These are phyloP conservation scores for Nematodospora valgi DNA, from an alignment of 805 yeast genomes.

Conservation along the genomic window DNA sequence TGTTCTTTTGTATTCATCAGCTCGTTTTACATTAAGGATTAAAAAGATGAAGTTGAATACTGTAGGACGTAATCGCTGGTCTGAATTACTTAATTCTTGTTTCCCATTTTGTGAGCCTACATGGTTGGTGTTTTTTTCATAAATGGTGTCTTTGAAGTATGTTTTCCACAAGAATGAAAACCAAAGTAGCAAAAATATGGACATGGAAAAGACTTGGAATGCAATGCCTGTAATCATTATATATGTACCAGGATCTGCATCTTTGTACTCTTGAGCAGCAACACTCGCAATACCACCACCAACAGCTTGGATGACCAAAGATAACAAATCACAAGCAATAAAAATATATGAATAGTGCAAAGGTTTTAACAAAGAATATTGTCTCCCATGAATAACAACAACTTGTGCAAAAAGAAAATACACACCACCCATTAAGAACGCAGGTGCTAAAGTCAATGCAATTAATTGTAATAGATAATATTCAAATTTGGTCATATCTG, in stretches of 20 bases:
- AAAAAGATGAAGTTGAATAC: constrained; percentile 21
- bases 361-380: constrained; percentile 34
- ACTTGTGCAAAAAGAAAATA: constrained; percentile 36
- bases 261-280: constrained; percentile 16
- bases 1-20: constrained; percentile 15
- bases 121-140: no score
- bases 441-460: constrained; percentile 34
- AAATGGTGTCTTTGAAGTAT: constrained; percentile 19
- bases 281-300: constrained; percentile 35
- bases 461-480: constrained; percentile 28
- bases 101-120: neutral
- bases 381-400: constrained; percentile 31
- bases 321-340: constrained; percentile 30
- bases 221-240: constrained; percentile 37
- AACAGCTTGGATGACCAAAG: constrained; percentile 33
- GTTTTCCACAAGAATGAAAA: constrained; percentile 25
- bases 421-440: constrained; percentile 39
- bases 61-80: constrained; percentile 10
- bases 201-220: constrained; percentile 35
- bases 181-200: constrained; percentile 31
- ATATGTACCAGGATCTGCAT: constrained; percentile 25
- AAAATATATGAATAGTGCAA: constrained; percentile 40
- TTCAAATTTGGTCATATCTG: constrained; percentile 17
- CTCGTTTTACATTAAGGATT: constrained; percentile 20
- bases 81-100: constrained; percentile 9